Evolutionary conservation across 1,139 yeast genomes (phyloP), one percentile per base, ranked within the genome.

Genomic region (Candida freyschussii): DNA sequence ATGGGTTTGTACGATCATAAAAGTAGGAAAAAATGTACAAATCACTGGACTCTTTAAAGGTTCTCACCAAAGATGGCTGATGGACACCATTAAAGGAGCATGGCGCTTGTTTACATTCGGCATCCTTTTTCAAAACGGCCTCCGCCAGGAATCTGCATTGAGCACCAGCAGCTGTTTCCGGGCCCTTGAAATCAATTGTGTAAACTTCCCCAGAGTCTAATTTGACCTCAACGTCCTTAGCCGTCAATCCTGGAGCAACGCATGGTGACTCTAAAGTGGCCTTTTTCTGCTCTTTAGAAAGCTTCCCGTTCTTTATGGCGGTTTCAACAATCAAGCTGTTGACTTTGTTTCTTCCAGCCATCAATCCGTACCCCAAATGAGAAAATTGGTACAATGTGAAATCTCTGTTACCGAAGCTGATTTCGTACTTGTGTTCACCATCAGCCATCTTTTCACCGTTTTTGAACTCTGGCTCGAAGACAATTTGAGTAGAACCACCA

Each of bases 401-500:
- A 27, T 79, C 72, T 43, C 85, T 71, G 35, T 28, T 81, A 37
- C 96, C 97, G 58, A 89, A 91, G 13, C 70, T 61, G 47, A 89
- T 71, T 43, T 74, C 73, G 57, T 81, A 87, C 58, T 84, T 83
- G 62, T 86, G 95, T 53, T 89, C 96, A 37, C 96, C 97, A 15
- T 80, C 89, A 28, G 72, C 63, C 82, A 87, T 74, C 45, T 65
- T 57, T 46, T 74, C 77, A 41, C 75, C 72, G 16, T 62, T 59
- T 30, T 61, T 56, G 53, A 78, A 78, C 11, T 72, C 71, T 9
- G 99, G 99, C 65, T 91, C 97, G 59, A 91, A 91, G 6, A 91
- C 98, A 62, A 91, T 87, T 63, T 91, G 99, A 10, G 98, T 91
- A 5, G 96, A 87, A 7, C 97, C 98, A 48, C 99, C 99, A 48